Percentiles rank a stretch among this genome's conserved stretches.
phyloP scores from a whole-genome alignment of 1,284 basidiomycete genomes.

The Testicularia cyperi region DNA sequence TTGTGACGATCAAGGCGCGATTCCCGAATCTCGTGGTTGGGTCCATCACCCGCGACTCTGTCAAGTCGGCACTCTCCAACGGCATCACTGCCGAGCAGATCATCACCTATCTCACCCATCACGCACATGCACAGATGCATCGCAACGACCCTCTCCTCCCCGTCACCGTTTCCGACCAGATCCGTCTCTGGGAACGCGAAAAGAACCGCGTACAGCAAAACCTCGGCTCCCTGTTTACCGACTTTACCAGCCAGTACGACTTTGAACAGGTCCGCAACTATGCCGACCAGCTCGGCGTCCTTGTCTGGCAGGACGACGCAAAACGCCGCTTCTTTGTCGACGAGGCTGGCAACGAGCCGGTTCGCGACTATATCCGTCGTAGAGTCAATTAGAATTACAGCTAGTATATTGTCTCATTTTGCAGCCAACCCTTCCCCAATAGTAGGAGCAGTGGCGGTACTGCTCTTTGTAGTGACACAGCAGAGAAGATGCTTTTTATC shows the following conservation, averaged over 20 bases:
- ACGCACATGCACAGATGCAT: slow-evolving; percentile 97
- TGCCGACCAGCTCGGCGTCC: slow-evolving; percentile 76
- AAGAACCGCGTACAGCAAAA: slow-evolving; percentile 74
- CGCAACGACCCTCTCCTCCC: slow-evolving; percentile 88
- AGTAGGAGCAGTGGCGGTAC: no score
- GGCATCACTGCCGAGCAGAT: slow-evolving; percentile 98
- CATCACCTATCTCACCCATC: slow-evolving; percentile 87
- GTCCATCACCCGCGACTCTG: slow-evolving; percentile 88
- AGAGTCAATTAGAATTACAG: slow-evolving; percentile 31
- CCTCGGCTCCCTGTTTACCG: slow-evolving; percentile 71
- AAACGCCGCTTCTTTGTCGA: slow-evolving; percentile 82
- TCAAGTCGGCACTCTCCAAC: slow-evolving; percentile 87
- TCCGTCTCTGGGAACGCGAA: slow-evolving; percentile 96
- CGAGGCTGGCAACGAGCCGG: slow-evolving; percentile 66
- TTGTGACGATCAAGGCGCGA: slow-evolving; percentile 85
- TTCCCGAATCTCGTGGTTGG: slow-evolving; percentile 96
- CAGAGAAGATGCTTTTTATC: no score
- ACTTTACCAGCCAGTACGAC: slow-evolving; percentile 80
- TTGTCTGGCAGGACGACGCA: slow-evolving; percentile 73
- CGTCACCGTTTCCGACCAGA: slow-evolving; percentile 95
- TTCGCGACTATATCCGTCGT: slow-evolving; percentile 48
- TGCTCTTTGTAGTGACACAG: no score
- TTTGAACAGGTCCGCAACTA: slow-evolving; percentile 84
- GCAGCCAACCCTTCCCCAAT: no score
- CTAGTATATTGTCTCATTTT: no score